Evolutionary conservation across 129 eudicot species (phyloP).

Genomic region (Lactuca sativa): DNA sequence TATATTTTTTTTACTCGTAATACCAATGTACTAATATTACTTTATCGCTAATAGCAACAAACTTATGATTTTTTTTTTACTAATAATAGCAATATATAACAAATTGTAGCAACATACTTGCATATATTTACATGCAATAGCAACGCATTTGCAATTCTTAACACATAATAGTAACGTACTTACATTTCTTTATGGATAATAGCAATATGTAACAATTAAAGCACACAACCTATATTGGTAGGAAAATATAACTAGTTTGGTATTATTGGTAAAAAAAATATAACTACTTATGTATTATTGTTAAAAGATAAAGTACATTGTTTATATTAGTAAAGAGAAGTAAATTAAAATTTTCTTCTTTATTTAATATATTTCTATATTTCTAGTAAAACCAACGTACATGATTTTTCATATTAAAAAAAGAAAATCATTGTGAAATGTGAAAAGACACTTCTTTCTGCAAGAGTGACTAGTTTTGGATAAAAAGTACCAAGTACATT

Average conservation of each 20-base stretch:
- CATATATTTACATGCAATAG: too few species aligned
- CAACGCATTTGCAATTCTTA: too few species aligned
- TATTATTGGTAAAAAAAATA: background rate
- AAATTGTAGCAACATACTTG: background rate
- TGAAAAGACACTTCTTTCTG: background rate
- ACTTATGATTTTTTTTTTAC: too few species aligned
- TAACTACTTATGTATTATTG: background rate
- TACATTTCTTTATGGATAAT: background rate
- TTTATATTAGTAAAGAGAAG: too few species aligned
- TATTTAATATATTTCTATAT: too few species aligned
- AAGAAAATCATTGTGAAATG: conserved; percentile 5
- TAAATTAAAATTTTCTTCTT: too few species aligned
- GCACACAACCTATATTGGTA: background rate
- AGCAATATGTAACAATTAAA: background rate
- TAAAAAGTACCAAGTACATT: conserved; percentile 1
- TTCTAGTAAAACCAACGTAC: background rate
- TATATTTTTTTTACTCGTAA: too few species aligned
- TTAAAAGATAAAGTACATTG: background rate
- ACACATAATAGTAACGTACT: background rate
- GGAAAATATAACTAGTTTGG: too few species aligned
- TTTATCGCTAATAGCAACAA: too few species aligned
- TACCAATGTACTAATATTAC: too few species aligned
- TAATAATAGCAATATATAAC: too few species aligned
- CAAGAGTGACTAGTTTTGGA: background rate
- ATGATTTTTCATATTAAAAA: background rate